These are phyloP conservation scores for Spathaspora jeffriesii DNA, from an alignment of 1,139 yeast genomes.

Conservation along the genomic window DNA sequence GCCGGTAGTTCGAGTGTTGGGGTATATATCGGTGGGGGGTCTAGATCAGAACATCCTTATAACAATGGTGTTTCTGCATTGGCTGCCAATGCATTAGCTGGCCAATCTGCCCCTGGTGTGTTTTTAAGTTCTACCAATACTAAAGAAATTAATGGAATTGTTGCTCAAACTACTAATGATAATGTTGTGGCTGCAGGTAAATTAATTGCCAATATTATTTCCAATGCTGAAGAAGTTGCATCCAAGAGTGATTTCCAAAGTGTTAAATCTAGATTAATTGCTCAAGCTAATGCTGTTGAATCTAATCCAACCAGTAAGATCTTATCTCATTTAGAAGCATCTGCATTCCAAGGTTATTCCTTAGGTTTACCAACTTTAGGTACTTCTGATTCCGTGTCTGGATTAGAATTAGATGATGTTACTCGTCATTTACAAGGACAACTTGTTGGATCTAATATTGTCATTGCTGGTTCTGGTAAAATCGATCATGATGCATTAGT, in stretches of 20 bases:
- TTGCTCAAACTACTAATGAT: conserved; percentile 50
- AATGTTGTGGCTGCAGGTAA: conserved; percentile 45
- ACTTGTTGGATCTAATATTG: conserved; percentile 63
- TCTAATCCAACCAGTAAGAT: conserved; percentile 49
- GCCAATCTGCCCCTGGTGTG: conserved; percentile 45
- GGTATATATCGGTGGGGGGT: conserved; percentile 72
- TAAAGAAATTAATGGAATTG: conserved; percentile 56
- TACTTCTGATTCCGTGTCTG: conserved; percentile 61
- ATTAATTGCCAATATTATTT: conserved; percentile 34
- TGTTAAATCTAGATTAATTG: conserved; percentile 36
- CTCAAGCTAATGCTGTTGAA: conserved; percentile 46
- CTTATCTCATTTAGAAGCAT: conserved; percentile 71
- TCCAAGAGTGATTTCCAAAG: conserved; percentile 35
- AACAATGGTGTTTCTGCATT: conserved; percentile 78
- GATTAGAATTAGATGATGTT: conserved; percentile 60
- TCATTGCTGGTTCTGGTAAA: conserved; percentile 75
- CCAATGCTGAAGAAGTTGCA: conserved; percentile 31
- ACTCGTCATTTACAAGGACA: conserved; percentile 55
- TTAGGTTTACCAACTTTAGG: conserved; percentile 76
- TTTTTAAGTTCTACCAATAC: conserved; percentile 43
- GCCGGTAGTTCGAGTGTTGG: conserved; percentile 66
- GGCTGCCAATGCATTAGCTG: conserved; percentile 51
- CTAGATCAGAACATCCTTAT: conserved; percentile 76
- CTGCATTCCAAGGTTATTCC: conserved; percentile 86
- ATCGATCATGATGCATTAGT: conserved; percentile 68